These are phyloP conservation scores for Glycyrrhiza uralensis DNA, from an alignment of 306 rosid genomes.

Conservation along the genomic window DNA sequence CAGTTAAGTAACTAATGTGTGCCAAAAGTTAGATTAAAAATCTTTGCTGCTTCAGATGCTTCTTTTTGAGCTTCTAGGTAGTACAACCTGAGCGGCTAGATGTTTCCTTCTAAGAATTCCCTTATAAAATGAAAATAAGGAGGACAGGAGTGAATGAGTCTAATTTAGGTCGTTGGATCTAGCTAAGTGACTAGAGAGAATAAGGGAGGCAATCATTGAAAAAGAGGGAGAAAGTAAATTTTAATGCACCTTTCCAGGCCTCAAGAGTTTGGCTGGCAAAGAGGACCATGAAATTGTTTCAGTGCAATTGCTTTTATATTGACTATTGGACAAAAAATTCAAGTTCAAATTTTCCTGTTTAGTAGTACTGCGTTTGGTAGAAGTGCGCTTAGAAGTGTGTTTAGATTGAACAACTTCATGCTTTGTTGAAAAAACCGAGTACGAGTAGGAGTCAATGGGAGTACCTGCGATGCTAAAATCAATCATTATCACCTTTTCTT, in stretches of 20 bases:
- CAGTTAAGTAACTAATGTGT: not conserved
- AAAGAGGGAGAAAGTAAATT: not conserved
- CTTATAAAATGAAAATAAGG: slow-evolving; percentile 42
- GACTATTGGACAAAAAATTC: slow-evolving; percentile 40
- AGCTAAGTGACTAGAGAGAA: not conserved
- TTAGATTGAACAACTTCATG: slow-evolving; percentile 39
- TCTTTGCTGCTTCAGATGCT: slow-evolving; percentile 64
- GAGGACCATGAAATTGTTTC: slow-evolving; percentile 64
- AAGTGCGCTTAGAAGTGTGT: slow-evolving; percentile 37
- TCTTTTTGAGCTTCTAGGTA: slow-evolving; percentile 92
- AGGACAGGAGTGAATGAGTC: not conserved
- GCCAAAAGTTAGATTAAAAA: slow-evolving; percentile 14
- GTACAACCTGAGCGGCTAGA: slow-evolving; percentile 69
- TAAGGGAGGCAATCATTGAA: not conserved
- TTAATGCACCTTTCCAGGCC: slow-evolving; percentile 69
- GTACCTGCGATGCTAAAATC: slow-evolving; percentile 46
- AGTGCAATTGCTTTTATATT: slow-evolving; percentile 34
- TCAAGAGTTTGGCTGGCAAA: slow-evolving; percentile 64
- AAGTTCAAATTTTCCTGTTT: slow-evolving; percentile 61
- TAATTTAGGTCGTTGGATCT: not conserved
- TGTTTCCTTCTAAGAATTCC: slow-evolving; percentile 79
- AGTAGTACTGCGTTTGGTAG: slow-evolving; percentile 38
- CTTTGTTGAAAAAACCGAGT: slow-evolving; percentile 47
- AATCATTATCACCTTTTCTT: slow-evolving; percentile 18
- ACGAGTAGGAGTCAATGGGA: slow-evolving; percentile 26